Percentiles rank a stretch among this genome's conserved stretches.
These are phyloP conservation scores for Pulveroboletus ridleyi DNA, from an alignment of 1,284 basidiomycete genomes.

Conservation along the genomic window DNA sequence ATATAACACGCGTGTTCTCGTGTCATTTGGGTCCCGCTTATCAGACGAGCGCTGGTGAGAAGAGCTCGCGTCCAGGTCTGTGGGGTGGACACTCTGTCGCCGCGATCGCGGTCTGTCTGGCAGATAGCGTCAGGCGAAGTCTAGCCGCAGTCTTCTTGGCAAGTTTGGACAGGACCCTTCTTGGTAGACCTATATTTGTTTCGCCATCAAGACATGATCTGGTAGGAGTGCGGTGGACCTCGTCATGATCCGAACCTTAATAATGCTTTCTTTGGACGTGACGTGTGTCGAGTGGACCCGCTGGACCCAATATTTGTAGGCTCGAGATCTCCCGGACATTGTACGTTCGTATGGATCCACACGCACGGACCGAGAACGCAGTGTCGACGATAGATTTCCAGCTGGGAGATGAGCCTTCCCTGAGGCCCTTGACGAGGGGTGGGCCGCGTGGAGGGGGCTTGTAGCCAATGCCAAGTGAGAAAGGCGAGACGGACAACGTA, in stretches of 20 bases:
- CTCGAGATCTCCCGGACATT: conserved; percentile 13
- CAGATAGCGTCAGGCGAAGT: neutral
- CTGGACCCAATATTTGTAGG: neutral
- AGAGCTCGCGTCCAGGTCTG: neutral
- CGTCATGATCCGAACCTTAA: conserved; percentile 21
- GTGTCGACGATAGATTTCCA: conserved; percentile 6
- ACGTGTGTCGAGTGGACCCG: neutral
- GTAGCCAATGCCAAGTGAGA: neutral
- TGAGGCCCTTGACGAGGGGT: conserved; percentile 11
- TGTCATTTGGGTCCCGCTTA: conserved; percentile 12
- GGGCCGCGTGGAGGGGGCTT: neutral
- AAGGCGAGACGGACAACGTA: conserved; percentile 26
- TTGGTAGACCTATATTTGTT: conserved; percentile 6
- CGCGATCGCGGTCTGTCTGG: neutral
- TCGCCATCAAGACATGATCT: conserved; percentile 8
- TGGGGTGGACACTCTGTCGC: neutral
- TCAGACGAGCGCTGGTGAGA: neutral
- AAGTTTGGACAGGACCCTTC: conserved; percentile 6
- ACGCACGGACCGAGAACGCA: conserved; percentile 2
- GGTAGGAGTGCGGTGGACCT: conserved; percentile 1
- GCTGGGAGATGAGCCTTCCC: conserved; percentile 1
- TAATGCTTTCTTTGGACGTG: conserved; percentile 8
- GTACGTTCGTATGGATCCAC: conserved; percentile 22
- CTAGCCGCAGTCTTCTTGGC: neutral
- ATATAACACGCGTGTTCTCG: neutral